Conservation (phyloP, 495 filamentous ascomycete genomes). For the Annulohypoxylon maeteangense region DNA sequence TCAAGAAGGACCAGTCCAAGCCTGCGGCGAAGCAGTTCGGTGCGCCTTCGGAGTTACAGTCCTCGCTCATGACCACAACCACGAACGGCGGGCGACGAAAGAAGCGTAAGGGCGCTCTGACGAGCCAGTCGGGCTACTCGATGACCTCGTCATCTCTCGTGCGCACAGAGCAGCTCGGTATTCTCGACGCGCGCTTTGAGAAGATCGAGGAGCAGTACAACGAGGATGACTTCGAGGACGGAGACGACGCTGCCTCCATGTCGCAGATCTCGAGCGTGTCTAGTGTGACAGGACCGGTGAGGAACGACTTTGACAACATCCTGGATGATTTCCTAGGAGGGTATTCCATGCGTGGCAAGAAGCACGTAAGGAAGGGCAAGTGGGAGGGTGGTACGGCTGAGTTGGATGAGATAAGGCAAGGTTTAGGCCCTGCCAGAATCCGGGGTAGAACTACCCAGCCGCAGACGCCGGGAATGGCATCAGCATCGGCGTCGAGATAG, state of each 20-base stretch:
- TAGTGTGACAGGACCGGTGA: conserved; percentile 65
- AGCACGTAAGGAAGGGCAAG: conserved; percentile 83
- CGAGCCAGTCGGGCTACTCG: conserved; percentile 89
- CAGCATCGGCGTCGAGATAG: conserved; percentile 36
- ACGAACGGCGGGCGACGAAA: conserved; percentile 79
- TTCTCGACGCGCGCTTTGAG: conserved; percentile 91
- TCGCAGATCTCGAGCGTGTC: conserved; percentile 60
- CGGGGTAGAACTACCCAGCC: conserved; percentile 34
- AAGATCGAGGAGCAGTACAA: conserved; percentile 80
- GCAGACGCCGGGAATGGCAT: conserved; percentile 19
- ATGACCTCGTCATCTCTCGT: conserved; percentile 93
- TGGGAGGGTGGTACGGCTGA: conserved; percentile 83
- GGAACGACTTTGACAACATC: conserved; percentile 83
- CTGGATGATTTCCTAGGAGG: conserved; percentile 92
- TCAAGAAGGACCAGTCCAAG: conserved; percentile 79
- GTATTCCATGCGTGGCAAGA: conserved; percentile 81
- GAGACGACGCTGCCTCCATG: conserved; percentile 58
- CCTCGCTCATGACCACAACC: conserved; percentile 81
- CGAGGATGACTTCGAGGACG: conserved; percentile 60
- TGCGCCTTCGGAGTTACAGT: conserved; percentile 68
- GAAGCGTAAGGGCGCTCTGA: conserved; percentile 91
- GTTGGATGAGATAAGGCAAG: conserved; percentile 88
- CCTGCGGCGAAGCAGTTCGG: conserved; percentile 27
- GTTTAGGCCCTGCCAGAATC: conserved; percentile 77
- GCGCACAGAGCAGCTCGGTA: conserved; percentile 86